A percentile compares a stretch with the other conserved stretches of the same genome.
Evolutionary conservation across 2,329 filamentous ascomycete species (phyloP).

Genomic region (Magnaporthiopsis incrustans): DNA sequence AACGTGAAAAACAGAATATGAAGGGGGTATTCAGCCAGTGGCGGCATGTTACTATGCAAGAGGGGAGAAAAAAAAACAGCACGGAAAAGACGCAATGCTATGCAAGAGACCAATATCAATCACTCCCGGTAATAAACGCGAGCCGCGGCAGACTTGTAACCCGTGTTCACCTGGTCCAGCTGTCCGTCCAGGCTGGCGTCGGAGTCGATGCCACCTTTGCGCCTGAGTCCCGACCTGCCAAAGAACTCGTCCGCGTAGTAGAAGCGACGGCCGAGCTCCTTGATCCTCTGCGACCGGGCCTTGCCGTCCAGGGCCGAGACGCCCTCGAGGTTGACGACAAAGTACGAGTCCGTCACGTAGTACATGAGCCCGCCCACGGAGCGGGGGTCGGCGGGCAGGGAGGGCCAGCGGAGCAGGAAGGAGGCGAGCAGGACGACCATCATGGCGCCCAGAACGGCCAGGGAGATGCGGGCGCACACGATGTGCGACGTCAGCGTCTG

Average conservation of each 20-base stretch:
- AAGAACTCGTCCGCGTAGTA: constrained; percentile 22
- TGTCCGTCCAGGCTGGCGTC: constrained; percentile 9
- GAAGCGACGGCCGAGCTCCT: constrained; percentile 21
- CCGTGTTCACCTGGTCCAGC: not conserved
- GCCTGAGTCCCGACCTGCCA: constrained; percentile 16
- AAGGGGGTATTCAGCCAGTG: too few relatives aligned
- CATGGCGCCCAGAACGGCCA: constrained; percentile 34
- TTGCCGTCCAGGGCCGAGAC: constrained; percentile 17
- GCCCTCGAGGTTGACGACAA: constrained; percentile 21
- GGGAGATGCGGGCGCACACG: constrained; percentile 31
- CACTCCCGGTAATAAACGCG: not conserved
- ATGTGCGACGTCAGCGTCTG: constrained; percentile 30
- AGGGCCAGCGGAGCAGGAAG: constrained; percentile 33
- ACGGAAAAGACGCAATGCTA: too few relatives aligned
- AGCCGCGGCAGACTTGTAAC: not conserved
- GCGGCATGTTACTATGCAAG: too few relatives aligned
- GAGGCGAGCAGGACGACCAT: constrained; percentile 29
- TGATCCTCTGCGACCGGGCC: constrained; percentile 19
- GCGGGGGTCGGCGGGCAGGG: constrained; percentile 38
- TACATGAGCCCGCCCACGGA: constrained; percentile 37
- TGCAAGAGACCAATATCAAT: not conserved
- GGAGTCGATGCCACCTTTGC: constrained; percentile 17
- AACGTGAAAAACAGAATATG: too few relatives aligned
- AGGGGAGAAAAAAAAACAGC: too few relatives aligned
- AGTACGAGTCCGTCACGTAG: constrained; percentile 26